Percentiles rank a stretch among this genome's conserved stretches.
phyloP scores from a whole-genome alignment of 2,329 filamentous ascomycete species.

The Fusarium drepaniforme region DNA sequence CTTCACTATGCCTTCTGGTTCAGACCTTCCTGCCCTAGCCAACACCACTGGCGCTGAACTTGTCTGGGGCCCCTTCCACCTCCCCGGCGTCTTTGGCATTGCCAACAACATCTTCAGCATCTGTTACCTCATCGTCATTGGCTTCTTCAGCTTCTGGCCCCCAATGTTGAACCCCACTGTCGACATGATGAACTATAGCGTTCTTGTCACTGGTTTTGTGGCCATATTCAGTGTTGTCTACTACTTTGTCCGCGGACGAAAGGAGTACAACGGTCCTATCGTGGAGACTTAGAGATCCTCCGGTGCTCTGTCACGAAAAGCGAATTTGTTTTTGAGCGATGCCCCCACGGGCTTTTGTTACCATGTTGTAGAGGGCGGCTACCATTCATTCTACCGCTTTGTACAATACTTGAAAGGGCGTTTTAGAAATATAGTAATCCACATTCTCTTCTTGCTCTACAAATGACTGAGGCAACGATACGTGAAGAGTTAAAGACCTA shows the following conservation, averaged over 20 bases:
- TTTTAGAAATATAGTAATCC: background rate
- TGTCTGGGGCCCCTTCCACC: slow-evolving; percentile 67
- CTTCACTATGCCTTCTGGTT: slow-evolving; percentile 39
- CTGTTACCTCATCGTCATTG: slow-evolving; percentile 64
- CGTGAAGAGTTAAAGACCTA: too few species aligned
- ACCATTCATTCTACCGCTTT: background rate
- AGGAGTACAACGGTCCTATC: slow-evolving; percentile 60
- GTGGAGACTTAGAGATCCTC: slow-evolving; percentile 37
- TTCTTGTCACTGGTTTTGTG: slow-evolving; percentile 57
- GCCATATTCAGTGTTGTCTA: slow-evolving; percentile 60
- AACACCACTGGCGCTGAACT: slow-evolving; percentile 47
- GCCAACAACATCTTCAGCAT: slow-evolving; percentile 67
- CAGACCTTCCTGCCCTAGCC: slow-evolving; percentile 43
- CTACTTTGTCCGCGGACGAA: slow-evolving; percentile 56
- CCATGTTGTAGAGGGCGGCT: background rate
- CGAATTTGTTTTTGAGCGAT: background rate
- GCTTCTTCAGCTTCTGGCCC: slow-evolving; percentile 69
- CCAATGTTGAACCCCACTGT: slow-evolving; percentile 46
- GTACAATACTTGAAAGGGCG: background rate
- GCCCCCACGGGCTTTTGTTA: background rate
- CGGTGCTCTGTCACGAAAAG: background rate
- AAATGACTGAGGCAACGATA: too few species aligned
- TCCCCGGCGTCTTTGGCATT: slow-evolving; percentile 63
- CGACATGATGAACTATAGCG: slow-evolving; percentile 60
- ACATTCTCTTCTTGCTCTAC: background rate